Percentiles rank a stretch among this genome's conserved stretches.
phyloP scores from a whole-genome alignment of 441 rosid genomes.

The Gossypium trilobum region DNA sequence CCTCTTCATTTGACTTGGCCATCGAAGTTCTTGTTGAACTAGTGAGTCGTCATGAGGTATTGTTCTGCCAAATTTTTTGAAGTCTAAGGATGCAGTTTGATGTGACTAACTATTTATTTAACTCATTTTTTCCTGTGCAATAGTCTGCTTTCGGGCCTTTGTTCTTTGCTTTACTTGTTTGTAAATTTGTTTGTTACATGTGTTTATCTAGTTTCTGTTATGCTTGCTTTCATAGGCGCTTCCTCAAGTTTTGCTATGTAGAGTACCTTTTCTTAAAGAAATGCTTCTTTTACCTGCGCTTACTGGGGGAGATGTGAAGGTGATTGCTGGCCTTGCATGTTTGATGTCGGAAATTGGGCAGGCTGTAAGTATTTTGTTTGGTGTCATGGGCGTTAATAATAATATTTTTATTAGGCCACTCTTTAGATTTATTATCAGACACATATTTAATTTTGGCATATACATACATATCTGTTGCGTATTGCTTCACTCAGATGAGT shows the following conservation, averaged over 20 bases:
- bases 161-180: slow-evolving; percentile 3
- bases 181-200: not conserved
- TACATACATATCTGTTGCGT: not conserved
- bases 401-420: not conserved
- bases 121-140: not conserved
- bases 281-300: slow-evolving; percentile 74
- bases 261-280: slow-evolving; percentile 74
- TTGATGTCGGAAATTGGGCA: slow-evolving; percentile 94
- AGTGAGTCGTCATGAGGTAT: slow-evolving; percentile 78
- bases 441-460: not conserved
- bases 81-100: not conserved
- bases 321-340: slow-evolving; percentile 75
- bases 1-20: slow-evolving; percentile 73
- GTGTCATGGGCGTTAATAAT: slow-evolving; percentile 7
- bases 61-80: not conserved
- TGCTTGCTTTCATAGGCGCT: slow-evolving; percentile 55
- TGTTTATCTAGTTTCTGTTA: slow-evolving; percentile 9
- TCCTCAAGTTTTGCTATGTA: slow-evolving; percentile 71
- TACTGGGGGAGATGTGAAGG: slow-evolving; percentile 56
- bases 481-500: not conserved
- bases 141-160: not conserved
- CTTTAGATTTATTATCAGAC: not conserved
- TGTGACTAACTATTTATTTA: not conserved
- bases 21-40: slow-evolving; percentile 92
- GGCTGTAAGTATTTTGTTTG: slow-evolving; percentile 52